Evolutionary conservation across 768 basidiomycete species (phyloP), one percentile per base, ranked within the genome.

Genomic region (Calocera viscosa): DNA sequence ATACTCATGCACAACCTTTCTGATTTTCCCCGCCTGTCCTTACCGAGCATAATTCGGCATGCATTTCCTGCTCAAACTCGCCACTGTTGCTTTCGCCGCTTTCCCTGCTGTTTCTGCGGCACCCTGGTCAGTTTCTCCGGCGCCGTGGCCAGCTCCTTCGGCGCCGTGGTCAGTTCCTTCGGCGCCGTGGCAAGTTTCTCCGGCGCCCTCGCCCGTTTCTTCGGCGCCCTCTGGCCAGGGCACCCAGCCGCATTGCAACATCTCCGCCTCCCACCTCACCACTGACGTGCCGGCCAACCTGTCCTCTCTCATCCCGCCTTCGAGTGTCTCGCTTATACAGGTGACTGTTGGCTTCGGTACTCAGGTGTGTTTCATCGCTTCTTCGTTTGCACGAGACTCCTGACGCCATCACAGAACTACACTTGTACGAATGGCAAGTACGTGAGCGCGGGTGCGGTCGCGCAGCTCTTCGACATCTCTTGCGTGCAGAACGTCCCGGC

Each of bases 391-490:
- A 60, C 10, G 30, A 7, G 30, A 28, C 10, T 26, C 2, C 53
- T 60, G 30, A 60, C 53, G 5, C 53, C 8, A 10, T 10, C 30
- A 11, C 53, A 60, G 53, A 60, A 60, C 30, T 60, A 60, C 53
- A 60, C 53, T 10, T 60, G 53, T 26, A 60, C 53, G 11, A 16
- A 32, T 10, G 53, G 53, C 26, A 60, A 60, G 53, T 60, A 60
- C 53, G 53, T 60, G 26, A 60, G 63, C 22, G 63, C 47, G 43
- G 67, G 71, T 64, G 81, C 82, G 47, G 69, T 82, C n/a, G 80
- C 78, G 2, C 81, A 83, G 69, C 73, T 86, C 3, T 82, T 82
- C 73, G 85, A 86, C 71, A 76, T 80, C 35, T 83, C 83, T 0
- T 84, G 84, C 74, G 66, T 83, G 30, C 74, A 72, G 49, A 71